These are phyloP conservation scores for Penicillium roqueforti DNA, from an alignment of 495 filamentous ascomycete species.

Conservation along the genomic window DNA sequence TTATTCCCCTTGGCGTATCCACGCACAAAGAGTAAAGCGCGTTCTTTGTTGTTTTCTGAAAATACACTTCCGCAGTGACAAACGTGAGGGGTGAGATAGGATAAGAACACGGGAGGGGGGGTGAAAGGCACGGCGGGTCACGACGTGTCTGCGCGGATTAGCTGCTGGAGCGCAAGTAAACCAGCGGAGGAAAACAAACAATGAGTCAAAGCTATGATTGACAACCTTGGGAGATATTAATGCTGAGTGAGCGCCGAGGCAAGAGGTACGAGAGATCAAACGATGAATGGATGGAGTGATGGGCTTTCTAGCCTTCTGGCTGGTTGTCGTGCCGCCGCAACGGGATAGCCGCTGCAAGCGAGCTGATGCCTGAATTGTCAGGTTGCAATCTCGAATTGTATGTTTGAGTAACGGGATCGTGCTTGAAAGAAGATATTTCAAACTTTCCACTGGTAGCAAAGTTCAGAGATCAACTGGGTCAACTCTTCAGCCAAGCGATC, in stretches of 20 bases:
- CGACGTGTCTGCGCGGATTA: constrained; percentile 17
- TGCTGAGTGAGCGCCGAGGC: constrained; percentile 16
- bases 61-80: constrained; percentile 11
- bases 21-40: constrained; percentile 4
- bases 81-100: constrained; percentile 22
- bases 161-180: constrained; percentile 15
- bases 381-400: constrained; percentile 9
- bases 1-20: constrained; percentile 10
- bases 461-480: neutral
- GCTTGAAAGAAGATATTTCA: neutral
- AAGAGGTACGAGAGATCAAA: constrained; percentile 15
- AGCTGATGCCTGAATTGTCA: constrained; percentile 26
- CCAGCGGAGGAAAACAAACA: constrained; percentile 8
- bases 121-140: constrained; percentile 28
- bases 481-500: neutral
- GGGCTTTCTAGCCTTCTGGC: constrained; percentile 42
- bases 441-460: neutral
- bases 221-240: constrained; percentile 1
- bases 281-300: constrained; percentile 31
- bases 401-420: neutral
- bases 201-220: constrained; percentile 8
- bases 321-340: constrained; percentile 47
- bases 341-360: constrained; percentile 46
- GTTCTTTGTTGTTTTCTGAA: constrained; percentile 13
- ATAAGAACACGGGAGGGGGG: constrained; percentile 22